Evolutionary conservation across 257 asterid species (phyloP).

Genomic region (Nicotiana tabacum): DNA sequence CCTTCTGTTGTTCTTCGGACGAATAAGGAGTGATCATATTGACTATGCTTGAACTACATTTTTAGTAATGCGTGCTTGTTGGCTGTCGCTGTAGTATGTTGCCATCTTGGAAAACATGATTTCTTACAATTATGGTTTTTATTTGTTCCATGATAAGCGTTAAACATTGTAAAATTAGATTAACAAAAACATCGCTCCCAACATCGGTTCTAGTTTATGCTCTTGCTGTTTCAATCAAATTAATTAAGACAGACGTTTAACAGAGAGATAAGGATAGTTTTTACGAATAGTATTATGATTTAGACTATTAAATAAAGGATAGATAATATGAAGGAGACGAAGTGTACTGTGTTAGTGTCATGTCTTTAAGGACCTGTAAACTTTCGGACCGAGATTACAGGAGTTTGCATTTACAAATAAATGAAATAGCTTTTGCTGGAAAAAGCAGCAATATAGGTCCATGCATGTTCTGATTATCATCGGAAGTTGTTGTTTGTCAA

Average conservation of each 20-base stretch:
- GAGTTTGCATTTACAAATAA: neutral
- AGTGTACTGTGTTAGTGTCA: neutral
- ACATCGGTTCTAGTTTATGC: neutral
- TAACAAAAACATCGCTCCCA: neutral
- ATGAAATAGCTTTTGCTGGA: neutral
- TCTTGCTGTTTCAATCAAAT: too few species aligned
- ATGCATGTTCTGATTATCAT: neutral
- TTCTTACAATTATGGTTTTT: neutral
- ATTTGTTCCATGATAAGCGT: neutral
- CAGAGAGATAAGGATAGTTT: too few species aligned
- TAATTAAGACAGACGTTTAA: too few species aligned
- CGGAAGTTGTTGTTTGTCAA: neutral
- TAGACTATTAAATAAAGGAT: neutral
- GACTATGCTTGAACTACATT: too few species aligned
- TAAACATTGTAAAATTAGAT: neutral
- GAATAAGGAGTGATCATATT: too few species aligned
- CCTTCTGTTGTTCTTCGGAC: too few species aligned
- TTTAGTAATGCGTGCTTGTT: neutral
- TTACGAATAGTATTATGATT: neutral
- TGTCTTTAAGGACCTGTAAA: neutral
- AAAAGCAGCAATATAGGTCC: neutral
- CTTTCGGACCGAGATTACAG: neutral
- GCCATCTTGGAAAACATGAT: neutral
- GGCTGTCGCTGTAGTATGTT: neutral
- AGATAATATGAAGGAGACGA: neutral